phyloP scores from a whole-genome alignment of 257 asterid genomes.

The Primulina eburnea region DNA sequence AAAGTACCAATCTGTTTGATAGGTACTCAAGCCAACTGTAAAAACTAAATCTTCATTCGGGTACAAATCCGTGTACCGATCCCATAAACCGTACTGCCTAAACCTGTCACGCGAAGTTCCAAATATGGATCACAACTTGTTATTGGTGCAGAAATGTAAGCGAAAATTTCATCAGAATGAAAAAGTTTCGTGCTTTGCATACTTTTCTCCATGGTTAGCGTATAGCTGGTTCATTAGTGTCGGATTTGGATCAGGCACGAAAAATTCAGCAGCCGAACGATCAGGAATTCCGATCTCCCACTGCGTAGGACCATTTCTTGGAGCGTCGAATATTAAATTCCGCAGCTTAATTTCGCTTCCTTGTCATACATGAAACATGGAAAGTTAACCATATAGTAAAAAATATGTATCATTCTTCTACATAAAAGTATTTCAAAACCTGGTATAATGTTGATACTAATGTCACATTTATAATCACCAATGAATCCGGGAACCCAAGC shows the following conservation, averaged over 20 bases:
- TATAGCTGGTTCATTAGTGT: conserved; percentile 59
- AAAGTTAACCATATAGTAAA: no score
- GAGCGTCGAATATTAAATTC: conserved; percentile 49
- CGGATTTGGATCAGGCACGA: conserved; percentile 72
- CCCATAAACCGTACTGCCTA: conserved; percentile 94
- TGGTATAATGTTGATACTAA: conserved; percentile 39
- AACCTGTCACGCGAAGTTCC: conserved; percentile 35
- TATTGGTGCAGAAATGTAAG: not conserved
- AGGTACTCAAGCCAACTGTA: conserved; percentile 41
- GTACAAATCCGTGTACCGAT: conserved; percentile 69
- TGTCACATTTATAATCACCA: conserved; percentile 56
- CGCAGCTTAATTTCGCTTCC: conserved; percentile 48
- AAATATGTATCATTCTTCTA: not conserved
- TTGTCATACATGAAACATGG: conserved; percentile 16
- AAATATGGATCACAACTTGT: not conserved
- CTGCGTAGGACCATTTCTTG: conserved; percentile 72
- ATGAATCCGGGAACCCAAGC: conserved; percentile 86
- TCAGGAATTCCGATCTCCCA: conserved; percentile 96
- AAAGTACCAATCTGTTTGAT: conserved; percentile 72
- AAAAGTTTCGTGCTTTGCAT: conserved; percentile 14
- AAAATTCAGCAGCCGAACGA: conserved; percentile 74
- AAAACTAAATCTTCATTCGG: conserved; percentile 65
- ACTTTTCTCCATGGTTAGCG: conserved; percentile 41
- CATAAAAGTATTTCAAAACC: conserved; percentile 31
- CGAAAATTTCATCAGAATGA: not conserved